These are phyloP conservation scores for Auricularia cornea DNA, from an alignment of 768 basidiomycete genomes.

Conservation along the genomic window DNA sequence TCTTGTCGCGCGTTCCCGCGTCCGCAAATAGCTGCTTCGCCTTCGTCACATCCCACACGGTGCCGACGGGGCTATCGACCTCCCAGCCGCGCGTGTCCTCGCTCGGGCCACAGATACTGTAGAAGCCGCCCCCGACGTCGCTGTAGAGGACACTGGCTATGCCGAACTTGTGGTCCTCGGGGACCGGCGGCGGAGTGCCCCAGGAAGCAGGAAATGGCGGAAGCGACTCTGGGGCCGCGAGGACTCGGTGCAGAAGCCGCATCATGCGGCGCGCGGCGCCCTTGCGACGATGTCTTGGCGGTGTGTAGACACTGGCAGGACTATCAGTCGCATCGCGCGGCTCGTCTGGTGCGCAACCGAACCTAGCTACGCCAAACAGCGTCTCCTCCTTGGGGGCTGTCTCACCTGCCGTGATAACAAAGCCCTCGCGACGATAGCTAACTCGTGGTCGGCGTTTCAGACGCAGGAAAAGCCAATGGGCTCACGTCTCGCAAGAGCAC, in stretches of 20 bases:
- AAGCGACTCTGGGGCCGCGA: constrained; percentile 26
- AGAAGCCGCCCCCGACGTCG: constrained; percentile 42
- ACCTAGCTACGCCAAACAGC: background rate
- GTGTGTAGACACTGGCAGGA: constrained; percentile 52
- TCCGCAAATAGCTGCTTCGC: background rate
- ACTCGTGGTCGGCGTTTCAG: background rate
- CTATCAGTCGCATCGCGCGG: too few relatives aligned
- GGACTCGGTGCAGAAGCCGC: constrained; percentile 51
- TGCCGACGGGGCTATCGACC: constrained; percentile 27
- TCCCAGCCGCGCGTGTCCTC: constrained; percentile 36
- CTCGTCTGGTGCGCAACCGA: too few relatives aligned
- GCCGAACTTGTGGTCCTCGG: constrained; percentile 30
- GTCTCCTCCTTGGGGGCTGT: constrained; percentile 16
- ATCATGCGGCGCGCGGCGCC: constrained; percentile 60
- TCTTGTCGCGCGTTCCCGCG: background rate
- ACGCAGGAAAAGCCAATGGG: background rate
- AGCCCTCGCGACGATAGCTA: constrained; percentile 29
- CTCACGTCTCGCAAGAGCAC: constrained; percentile 57
- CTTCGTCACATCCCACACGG: constrained; percentile 30
- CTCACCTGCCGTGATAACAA: constrained; percentile 16
- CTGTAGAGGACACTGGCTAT: constrained; percentile 45
- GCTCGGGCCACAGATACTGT: constrained; percentile 32
- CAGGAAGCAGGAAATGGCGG: constrained; percentile 31
- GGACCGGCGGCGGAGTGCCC: constrained; percentile 35
- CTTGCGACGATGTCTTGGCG: constrained; percentile 36